These are phyloP conservation scores for Aquilaria malaccensis DNA, from an alignment of 345 rosid genomes.

Conservation along the genomic window DNA sequence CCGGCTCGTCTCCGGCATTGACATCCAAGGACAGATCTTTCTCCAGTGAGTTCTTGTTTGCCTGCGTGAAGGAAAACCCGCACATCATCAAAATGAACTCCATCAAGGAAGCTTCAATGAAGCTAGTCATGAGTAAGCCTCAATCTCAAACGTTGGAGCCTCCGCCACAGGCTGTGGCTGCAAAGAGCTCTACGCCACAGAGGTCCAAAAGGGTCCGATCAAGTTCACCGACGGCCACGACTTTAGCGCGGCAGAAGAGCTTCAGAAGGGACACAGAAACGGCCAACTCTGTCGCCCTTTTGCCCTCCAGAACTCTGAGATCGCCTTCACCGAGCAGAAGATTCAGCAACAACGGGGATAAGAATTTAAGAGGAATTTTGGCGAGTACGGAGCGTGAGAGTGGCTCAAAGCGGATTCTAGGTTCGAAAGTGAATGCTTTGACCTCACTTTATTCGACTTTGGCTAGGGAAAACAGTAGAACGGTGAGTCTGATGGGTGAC, in stretches of 20 bases:
- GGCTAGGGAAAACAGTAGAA: constrained; percentile 30
- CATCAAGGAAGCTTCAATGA: constrained; percentile 39
- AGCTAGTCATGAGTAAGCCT: constrained; percentile 14
- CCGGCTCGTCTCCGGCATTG: constrained; percentile 31
- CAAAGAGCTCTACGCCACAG: constrained; percentile 25
- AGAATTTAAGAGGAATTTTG: constrained; percentile 18
- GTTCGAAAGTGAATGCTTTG: constrained; percentile 16
- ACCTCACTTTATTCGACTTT: constrained; percentile 23
- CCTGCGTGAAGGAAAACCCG: constrained; percentile 73
- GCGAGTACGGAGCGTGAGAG: constrained; percentile 17
- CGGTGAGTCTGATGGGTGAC: constrained; percentile 23
- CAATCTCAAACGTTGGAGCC: constrained; percentile 15
- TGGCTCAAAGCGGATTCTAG: constrained; percentile 25
- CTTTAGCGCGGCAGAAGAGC: constrained; percentile 57
- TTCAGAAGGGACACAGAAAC: constrained; percentile 42
- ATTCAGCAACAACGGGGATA: constrained; percentile 19
- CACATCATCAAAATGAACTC: constrained; percentile 57
- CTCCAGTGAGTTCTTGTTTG: constrained; percentile 72
- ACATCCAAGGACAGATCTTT: constrained; percentile 63
- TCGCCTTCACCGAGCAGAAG: constrained; percentile 58
- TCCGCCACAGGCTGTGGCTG: constrained; percentile 13
- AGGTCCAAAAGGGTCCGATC: constrained; percentile 41
- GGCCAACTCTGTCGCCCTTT: constrained; percentile 11
- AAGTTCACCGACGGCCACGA: constrained; percentile 43
- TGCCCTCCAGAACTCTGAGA: constrained; percentile 28